These are phyloP conservation scores for Trichophaea hybrida DNA, from an alignment of 2,329 filamentous ascomycete genomes.

Conservation along the genomic window DNA sequence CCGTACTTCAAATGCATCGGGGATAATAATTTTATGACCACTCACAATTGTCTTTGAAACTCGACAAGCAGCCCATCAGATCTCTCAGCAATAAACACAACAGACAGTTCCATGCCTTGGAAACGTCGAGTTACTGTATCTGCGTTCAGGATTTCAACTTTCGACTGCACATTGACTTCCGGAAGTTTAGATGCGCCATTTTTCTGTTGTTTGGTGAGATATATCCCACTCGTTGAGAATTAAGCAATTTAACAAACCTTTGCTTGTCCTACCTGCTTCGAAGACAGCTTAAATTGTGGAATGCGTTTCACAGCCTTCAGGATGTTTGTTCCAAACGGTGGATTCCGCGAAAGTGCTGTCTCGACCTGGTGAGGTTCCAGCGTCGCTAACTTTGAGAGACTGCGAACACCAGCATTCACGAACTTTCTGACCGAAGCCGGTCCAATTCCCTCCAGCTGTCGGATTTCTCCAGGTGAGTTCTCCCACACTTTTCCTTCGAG, in stretches of 20 bases:
- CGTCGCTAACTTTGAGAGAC: slow-evolving; percentile 52
- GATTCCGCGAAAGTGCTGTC: slow-evolving; percentile 58
- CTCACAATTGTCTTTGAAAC: slow-evolving; percentile 49
- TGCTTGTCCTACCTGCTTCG: not conserved
- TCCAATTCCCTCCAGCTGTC: slow-evolving; percentile 69
- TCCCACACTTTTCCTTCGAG: slow-evolving; percentile 70
- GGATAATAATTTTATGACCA: slow-evolving; percentile 10
- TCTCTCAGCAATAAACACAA: slow-evolving; percentile 51
- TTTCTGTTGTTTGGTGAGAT: not conserved
- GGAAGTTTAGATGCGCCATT: not conserved
- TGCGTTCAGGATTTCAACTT: not conserved
- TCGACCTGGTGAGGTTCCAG: slow-evolving; percentile 62
- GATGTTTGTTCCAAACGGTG: slow-evolving; percentile 64
- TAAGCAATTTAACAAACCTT: not conserved
- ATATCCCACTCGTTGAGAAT: not conserved
- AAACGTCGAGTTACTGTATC: not conserved
- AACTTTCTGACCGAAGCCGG: slow-evolving; percentile 61
- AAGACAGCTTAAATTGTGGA: slow-evolving; percentile 41
- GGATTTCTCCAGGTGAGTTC: slow-evolving; percentile 61
- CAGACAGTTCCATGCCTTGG: not conserved
- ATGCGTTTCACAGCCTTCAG: slow-evolving; percentile 53
- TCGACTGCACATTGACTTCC: not conserved
- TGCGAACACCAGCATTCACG: slow-evolving; percentile 52
- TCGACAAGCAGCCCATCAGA: slow-evolving; percentile 51
- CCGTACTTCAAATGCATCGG: not conserved